Percentiles rank a stretch among this genome's conserved stretches.
These are phyloP conservation scores for Lophium mytilinum DNA, from an alignment of 495 filamentous ascomycete species.

Conservation along the genomic window DNA sequence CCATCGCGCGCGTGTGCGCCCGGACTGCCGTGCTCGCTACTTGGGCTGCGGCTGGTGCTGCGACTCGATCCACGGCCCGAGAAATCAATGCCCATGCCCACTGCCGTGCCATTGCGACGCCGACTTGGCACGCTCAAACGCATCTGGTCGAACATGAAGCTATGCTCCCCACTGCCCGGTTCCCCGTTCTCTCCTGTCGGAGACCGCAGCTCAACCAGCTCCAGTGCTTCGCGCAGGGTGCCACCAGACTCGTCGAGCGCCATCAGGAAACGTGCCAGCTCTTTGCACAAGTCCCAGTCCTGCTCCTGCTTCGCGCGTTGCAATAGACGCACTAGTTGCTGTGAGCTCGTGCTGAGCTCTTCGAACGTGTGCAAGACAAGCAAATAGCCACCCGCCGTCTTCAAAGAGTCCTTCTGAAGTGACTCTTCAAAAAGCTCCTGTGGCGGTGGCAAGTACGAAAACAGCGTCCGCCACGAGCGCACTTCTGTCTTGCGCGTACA, in stretches of 20 bases:
- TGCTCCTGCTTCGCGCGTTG: constrained; percentile 70
- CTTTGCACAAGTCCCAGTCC: constrained; percentile 96
- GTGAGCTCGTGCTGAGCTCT: constrained; percentile 60
- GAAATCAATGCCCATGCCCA: constrained; percentile 14
- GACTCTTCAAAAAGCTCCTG: constrained; percentile 89
- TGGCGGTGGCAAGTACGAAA: constrained; percentile 79
- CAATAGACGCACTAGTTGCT: constrained; percentile 71
- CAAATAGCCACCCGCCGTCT: constrained; percentile 93
- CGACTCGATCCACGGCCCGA: background rate
- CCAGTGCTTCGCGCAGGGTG: constrained; percentile 70
- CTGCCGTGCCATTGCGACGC: background rate
- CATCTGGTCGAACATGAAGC: constrained; percentile 4
- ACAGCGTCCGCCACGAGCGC: constrained; percentile 88
- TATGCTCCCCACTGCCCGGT: background rate
- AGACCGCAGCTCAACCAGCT: constrained; percentile 53
- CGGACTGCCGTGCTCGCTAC: background rate
- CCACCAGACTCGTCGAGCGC: constrained; percentile 82
- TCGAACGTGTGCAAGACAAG: constrained; percentile 93
- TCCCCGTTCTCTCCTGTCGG: constrained; percentile 33
- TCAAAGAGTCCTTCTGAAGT: constrained; percentile 71
- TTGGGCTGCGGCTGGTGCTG: background rate
- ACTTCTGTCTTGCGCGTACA: constrained; percentile 97
- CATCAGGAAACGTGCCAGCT: constrained; percentile 85
- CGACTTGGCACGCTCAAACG: constrained; percentile 10
- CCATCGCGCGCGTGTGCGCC: too few species aligned